Evolutionary conservation across 2,329 filamentous ascomycete species (phyloP).

Genomic region (Alternaria triticina): DNA sequence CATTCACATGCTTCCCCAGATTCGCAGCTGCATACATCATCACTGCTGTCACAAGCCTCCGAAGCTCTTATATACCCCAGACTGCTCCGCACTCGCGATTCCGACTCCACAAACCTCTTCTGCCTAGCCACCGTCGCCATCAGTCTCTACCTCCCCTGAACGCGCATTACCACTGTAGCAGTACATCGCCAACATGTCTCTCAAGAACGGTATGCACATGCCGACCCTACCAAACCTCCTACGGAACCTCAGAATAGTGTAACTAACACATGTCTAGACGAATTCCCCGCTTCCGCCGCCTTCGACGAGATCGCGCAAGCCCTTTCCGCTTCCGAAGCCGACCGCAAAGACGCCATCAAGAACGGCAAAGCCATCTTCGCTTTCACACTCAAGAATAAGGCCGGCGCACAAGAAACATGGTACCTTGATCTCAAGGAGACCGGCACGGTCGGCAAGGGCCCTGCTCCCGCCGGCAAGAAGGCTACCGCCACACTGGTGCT

Average conservation of each 20-base stretch:
- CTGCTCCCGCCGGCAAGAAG: constrained; percentile 72
- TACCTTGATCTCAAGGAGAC: constrained; percentile 94
- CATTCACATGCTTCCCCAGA: constrained; percentile 34
- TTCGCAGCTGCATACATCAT: constrained; percentile 16
- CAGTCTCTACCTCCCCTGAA: background rate
- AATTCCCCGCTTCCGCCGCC: constrained; percentile 87
- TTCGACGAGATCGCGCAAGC: constrained; percentile 86
- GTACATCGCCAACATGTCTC: constrained; percentile 37
- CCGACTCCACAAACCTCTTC: background rate
- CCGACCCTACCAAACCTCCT: background rate
- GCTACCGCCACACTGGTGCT: constrained; percentile 86
- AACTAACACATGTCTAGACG: constrained; percentile 41
- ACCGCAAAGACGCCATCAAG: constrained; percentile 87
- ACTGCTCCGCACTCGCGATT: background rate
- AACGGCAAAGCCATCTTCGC: constrained; percentile 87
- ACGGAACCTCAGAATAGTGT: background rate
- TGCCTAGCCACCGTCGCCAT: background rate
- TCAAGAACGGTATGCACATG: constrained; percentile 33
- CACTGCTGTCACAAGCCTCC: constrained; percentile 32
- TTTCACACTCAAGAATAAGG: constrained; percentile 89
- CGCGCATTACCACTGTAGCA: background rate
- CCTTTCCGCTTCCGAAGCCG: constrained; percentile 71
- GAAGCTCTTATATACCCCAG: constrained; percentile 27
- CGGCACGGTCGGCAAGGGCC: constrained; percentile 79
- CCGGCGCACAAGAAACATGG: constrained; percentile 84